These are phyloP conservation scores for Cladobotryum protrusum DNA, from an alignment of 2,329 filamentous ascomycete genomes.

Conservation along the genomic window DNA sequence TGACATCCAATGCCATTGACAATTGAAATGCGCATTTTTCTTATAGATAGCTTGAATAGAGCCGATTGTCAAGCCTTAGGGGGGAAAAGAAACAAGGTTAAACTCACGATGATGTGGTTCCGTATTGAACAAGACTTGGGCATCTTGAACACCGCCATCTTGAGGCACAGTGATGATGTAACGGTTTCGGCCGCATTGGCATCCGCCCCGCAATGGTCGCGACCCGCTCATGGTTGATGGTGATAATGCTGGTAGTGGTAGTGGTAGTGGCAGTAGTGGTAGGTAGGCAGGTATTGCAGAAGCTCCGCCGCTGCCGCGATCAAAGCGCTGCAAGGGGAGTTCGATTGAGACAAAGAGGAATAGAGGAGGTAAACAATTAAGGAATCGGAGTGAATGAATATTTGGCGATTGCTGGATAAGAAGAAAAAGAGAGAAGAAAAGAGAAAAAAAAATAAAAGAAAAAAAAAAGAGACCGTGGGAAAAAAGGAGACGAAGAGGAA, in stretches of 20 bases:
- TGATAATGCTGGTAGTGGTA: background rate
- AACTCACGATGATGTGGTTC: constrained; percentile 64
- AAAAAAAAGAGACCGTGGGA: background rate
- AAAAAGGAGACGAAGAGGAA: background rate
- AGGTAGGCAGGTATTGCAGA: too few relatives aligned
- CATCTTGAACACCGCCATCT: constrained; percentile 42
- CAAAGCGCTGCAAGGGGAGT: too few relatives aligned
- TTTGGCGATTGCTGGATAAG: background rate
- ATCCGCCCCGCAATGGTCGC: constrained; percentile 64
- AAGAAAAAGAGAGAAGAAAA: background rate
- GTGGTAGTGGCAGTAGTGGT: background rate
- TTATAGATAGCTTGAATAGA: background rate
- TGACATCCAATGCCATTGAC: background rate
- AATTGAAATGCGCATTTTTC: too few relatives aligned
- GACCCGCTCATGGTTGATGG: constrained; percentile 38
- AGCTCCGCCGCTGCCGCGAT: too few relatives aligned
- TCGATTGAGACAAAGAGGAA: too few relatives aligned
- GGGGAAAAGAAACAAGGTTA: background rate
- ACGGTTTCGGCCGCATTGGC: constrained; percentile 78
- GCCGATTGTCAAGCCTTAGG: background rate
- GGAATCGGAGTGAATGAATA: background rate
- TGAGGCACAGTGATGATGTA: constrained; percentile 69
- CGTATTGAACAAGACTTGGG: constrained; percentile 70
- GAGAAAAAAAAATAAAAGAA: background rate
- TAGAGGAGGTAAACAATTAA: background rate